These are phyloP conservation scores for Arachis monticola DNA, from an alignment of 331 rosid genomes.

Conservation along the genomic window DNA sequence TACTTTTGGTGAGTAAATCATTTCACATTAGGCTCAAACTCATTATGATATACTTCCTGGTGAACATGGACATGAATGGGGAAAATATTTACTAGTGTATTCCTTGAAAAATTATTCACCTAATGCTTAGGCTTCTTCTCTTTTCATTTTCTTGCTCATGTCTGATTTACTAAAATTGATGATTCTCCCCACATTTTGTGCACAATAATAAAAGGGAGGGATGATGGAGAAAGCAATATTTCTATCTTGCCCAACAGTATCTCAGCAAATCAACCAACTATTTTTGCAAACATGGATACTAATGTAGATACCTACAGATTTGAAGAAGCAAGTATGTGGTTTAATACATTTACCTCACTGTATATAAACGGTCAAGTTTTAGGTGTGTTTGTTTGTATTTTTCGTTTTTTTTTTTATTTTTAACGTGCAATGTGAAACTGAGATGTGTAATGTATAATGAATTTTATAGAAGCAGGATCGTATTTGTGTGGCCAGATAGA, in stretches of 20 bases:
- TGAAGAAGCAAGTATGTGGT: conserved; percentile 69
- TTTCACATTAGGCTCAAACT: conserved; percentile 14
- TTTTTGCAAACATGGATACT: conserved; percentile 40
- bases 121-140: conserved; percentile 16
- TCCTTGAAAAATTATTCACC: conserved; percentile 29
- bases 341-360: conserved; percentile 34
- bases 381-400: conserved; percentile 18
- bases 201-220: conserved; percentile 44
- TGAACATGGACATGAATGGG: conserved; percentile 14
- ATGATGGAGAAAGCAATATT: conserved; percentile 44
- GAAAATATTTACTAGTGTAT: conserved; percentile 18
- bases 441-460: conserved; percentile 36
- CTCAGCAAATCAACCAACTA: conserved; percentile 44
- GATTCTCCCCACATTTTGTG: conserved; percentile 16
- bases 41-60: conserved; percentile 21
- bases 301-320: conserved; percentile 43
- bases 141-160: conserved; percentile 27
- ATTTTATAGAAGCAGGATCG: conserved; percentile 52
- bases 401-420: not conserved
- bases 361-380: conserved; percentile 34
- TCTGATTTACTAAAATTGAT: conserved; percentile 26
- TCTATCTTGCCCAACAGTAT: conserved; percentile 40
- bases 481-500: conserved; percentile 51
- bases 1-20: conserved; percentile 7
- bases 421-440: conserved; percentile 32